Evolutionary conservation across 805 yeast species (phyloP).

Genomic region (Zygosaccharomyces lentus): DNA sequence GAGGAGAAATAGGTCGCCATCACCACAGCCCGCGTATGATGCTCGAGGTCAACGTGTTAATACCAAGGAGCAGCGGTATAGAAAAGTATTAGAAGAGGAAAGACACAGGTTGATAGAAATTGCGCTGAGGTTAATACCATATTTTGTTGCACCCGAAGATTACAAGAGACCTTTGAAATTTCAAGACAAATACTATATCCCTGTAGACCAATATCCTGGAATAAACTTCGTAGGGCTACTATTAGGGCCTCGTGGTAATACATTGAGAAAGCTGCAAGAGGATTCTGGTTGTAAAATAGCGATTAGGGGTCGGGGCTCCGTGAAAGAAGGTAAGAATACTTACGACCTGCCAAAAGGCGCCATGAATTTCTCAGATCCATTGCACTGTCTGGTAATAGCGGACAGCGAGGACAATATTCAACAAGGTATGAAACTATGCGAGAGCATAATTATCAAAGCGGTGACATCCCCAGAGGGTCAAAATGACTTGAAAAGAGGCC

Average conservation of each 20-base stretch:
- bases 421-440: constrained; percentile 68
- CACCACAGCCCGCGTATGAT: constrained; percentile 94
- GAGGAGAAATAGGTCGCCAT: constrained; percentile 57
- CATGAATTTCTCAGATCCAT: constrained; percentile 66
- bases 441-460: constrained; percentile 75
- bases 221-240: constrained; percentile 88
- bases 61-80: constrained; percentile 68
- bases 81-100: constrained; percentile 66
- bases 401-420: constrained; percentile 74
- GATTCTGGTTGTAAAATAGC: constrained; percentile 87
- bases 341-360: constrained; percentile 45
- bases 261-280: constrained; percentile 72
- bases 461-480: constrained; percentile 89
- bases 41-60: constrained; percentile 75
- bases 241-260: constrained; percentile 94
- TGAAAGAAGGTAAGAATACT: constrained; percentile 78
- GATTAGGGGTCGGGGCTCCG: constrained; percentile 93
- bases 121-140: constrained; percentile 68
- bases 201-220: constrained; percentile 81
- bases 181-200: constrained; percentile 77
- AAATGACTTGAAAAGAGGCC: constrained; percentile 86
- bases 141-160: constrained; percentile 74
- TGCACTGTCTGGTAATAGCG: constrained; percentile 84
- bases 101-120: constrained; percentile 72
- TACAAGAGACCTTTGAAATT: constrained; percentile 69